Evolutionary conservation across 2,329 filamentous ascomycete species (phyloP).

Genomic region (Emmonsiellopsis sp.): DNA sequence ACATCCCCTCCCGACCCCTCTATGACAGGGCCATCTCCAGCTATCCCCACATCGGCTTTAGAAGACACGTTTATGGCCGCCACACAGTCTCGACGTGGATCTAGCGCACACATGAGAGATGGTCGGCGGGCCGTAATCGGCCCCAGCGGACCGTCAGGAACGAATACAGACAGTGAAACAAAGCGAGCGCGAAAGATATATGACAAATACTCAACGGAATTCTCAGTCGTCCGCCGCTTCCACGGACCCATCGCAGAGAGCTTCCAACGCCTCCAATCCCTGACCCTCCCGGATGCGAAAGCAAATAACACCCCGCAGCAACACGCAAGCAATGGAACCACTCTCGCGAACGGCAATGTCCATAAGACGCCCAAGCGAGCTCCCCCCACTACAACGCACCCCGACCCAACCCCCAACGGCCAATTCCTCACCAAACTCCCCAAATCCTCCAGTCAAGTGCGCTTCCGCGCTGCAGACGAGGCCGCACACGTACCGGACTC

Average conservation of each 20-base stretch:
- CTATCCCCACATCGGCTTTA: slow-evolving; percentile 24
- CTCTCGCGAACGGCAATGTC: neutral
- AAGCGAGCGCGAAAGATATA: slow-evolving; percentile 35
- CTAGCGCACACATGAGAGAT: slow-evolving; percentile 8
- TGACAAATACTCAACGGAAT: slow-evolving; percentile 33
- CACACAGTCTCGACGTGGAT: slow-evolving; percentile 20
- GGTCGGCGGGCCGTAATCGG: slow-evolving; percentile 6
- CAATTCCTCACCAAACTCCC: slow-evolving; percentile 13
- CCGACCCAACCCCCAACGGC: slow-evolving; percentile 15
- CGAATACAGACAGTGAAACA: slow-evolving; percentile 25
- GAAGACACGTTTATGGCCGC: slow-evolving; percentile 25
- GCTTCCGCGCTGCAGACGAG: slow-evolving; percentile 25
- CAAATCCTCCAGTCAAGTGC: slow-evolving; percentile 20
- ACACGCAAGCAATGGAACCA: neutral
- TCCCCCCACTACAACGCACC: slow-evolving; percentile 19
- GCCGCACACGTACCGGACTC: slow-evolving; percentile 14
- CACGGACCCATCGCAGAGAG: slow-evolving; percentile 35
- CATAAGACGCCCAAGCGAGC: neutral
- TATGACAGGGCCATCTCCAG: slow-evolving; percentile 20
- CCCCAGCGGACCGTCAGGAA: slow-evolving; percentile 5
- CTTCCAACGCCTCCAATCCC: slow-evolving; percentile 21
- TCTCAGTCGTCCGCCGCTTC: slow-evolving; percentile 37
- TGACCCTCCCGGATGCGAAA: neutral
- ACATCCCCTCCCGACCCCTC: slow-evolving; percentile 33
- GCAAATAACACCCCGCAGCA: neutral